These are phyloP conservation scores for Crithidia brevicula DNA, from an alignment of 208 protist species.

Conservation along the genomic window DNA sequence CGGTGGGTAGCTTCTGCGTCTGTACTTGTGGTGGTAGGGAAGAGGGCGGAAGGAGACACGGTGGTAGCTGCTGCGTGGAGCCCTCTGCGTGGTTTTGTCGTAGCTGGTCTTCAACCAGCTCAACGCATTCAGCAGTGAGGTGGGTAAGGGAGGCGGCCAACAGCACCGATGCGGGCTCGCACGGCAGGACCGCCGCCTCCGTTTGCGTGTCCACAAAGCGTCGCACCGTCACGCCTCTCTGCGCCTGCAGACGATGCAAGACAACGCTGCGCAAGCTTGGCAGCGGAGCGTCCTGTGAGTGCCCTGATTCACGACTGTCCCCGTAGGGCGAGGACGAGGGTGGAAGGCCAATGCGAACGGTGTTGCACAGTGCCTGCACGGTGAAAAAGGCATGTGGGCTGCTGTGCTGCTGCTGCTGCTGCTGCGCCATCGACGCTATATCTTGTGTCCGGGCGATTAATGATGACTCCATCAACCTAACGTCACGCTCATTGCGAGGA, in stretches of 20 bases:
- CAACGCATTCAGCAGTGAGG: conserved; percentile 22
- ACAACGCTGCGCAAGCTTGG: conserved; percentile 3
- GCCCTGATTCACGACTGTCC: not conserved
- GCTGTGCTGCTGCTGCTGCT: too few relatives aligned
- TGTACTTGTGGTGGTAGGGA: not conserved
- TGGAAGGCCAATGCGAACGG: conserved; percentile 21
- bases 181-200: conserved; percentile 63
- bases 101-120: not conserved
- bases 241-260: conserved; percentile 14
- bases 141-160: conserved; percentile 18
- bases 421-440: too few relatives aligned
- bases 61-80: conserved; percentile 18
- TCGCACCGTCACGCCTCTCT: conserved; percentile 17
- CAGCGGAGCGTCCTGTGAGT: not conserved
- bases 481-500: not conserved
- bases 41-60: not conserved
- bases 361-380: conserved; percentile 9
- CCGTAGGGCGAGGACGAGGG: not conserved
- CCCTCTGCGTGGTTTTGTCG: not conserved
- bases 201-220: conserved; percentile 47
- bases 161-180: conserved; percentile 35
- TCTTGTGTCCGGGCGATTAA: too few relatives aligned
- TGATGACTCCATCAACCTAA: too few relatives aligned
- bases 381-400: conserved; percentile 14
- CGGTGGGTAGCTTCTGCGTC: not conserved